phyloP scores from a whole-genome alignment of 2,329 filamentous ascomycete species.

The Diaporthe citri region DNA sequence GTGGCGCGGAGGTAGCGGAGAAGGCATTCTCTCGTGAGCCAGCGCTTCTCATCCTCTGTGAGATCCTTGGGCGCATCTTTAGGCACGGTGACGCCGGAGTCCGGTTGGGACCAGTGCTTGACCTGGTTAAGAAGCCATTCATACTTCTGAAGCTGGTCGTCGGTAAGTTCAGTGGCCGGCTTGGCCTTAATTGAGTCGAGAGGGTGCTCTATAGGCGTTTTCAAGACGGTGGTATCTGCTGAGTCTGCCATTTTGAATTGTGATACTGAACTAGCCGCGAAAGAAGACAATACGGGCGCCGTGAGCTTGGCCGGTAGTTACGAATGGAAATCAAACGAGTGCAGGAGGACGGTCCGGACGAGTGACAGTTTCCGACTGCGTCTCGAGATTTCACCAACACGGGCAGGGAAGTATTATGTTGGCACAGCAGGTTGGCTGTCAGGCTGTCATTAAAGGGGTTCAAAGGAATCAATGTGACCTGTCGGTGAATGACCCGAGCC shows the following conservation, averaged over 20 bases:
- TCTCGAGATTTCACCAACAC: not conserved
- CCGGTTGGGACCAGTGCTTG: conserved; percentile 68
- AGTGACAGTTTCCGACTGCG: not conserved
- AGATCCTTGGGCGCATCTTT: conserved; percentile 75
- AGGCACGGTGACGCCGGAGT: conserved; percentile 33
- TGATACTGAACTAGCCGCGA: not conserved
- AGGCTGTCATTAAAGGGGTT: conserved; percentile 21
- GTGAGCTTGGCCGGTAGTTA: not conserved
- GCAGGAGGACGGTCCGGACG: not conserved
- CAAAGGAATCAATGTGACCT: conserved; percentile 15
- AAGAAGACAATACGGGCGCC: not conserved
- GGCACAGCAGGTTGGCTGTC: not conserved
- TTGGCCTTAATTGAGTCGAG: conserved; percentile 69
- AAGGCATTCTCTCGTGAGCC: conserved; percentile 92
- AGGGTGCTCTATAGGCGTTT: conserved; percentile 71
- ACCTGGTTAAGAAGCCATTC: conserved; percentile 78
- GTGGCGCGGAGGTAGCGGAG: conserved; percentile 93
- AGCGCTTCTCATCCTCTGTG: conserved; percentile 85
- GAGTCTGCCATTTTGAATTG: conserved; percentile 1
- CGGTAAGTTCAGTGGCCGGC: conserved; percentile 71
- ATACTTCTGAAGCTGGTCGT: conserved; percentile 87
- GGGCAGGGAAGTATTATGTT: not conserved
- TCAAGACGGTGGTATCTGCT: conserved; percentile 45
- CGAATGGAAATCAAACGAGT: not conserved
- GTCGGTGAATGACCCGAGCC: conserved; percentile 20